Conservation (phyloP, 345 rosid species). For the Aegle marmelos region DNA sequence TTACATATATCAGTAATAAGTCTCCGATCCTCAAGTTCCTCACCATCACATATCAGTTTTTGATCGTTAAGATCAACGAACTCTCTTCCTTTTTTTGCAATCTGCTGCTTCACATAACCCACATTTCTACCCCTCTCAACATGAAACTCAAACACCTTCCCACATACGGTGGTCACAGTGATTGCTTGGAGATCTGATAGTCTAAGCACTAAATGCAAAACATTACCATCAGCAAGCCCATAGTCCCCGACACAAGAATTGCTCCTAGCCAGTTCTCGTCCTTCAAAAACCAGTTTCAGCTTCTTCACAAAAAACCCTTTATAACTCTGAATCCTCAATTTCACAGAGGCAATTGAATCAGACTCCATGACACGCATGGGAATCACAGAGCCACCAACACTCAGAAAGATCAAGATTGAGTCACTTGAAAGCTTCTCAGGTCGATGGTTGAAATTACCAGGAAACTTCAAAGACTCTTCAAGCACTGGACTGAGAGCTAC, state of each 20-base stretch:
- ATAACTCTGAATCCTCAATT: constrained; percentile 66
- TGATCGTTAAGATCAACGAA: constrained; percentile 46
- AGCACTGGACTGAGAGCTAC: constrained; percentile 57
- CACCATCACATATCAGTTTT: constrained; percentile 65
- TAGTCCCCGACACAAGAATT: constrained; percentile 48
- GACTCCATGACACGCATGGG: constrained; percentile 65
- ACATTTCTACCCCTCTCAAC: constrained; percentile 66
- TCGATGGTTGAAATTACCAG: constrained; percentile 27
- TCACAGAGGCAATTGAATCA: constrained; percentile 72
- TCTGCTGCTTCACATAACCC: constrained; percentile 72
- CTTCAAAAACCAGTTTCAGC: constrained; percentile 62
- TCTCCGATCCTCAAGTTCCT: constrained; percentile 79
- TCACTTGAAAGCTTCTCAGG: constrained; percentile 33
- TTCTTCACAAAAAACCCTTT: constrained; percentile 63
- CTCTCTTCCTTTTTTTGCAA: constrained; percentile 48
- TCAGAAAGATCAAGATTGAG: constrained; percentile 55
- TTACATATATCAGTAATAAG: constrained; percentile 61
- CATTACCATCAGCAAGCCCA: constrained; percentile 59
- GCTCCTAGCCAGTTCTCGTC: constrained; percentile 56
- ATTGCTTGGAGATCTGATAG: constrained; percentile 68
- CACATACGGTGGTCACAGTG: constrained; percentile 54
- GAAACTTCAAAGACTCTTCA: constrained; percentile 43
- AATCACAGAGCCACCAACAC: constrained; percentile 54
- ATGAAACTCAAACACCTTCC: constrained; percentile 58
- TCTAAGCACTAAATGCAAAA: constrained; percentile 63